Evolutionary conservation across 768 basidiomycete genomes (phyloP).

Genomic region (Clavaria fumosa): DNA sequence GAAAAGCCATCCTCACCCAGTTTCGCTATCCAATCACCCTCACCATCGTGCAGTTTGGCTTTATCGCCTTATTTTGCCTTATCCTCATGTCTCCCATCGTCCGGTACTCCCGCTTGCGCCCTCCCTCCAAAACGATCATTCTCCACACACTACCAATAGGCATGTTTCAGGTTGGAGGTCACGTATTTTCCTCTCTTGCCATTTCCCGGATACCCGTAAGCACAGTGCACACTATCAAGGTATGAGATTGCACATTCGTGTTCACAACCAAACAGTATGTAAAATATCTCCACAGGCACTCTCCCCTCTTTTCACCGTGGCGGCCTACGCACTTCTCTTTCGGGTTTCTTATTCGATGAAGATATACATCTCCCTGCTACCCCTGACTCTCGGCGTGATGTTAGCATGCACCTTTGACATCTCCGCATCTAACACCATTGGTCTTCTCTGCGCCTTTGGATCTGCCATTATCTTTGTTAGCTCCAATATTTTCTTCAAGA

Average conservation of each 20-base stretch:
- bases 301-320: conserved; percentile 93
- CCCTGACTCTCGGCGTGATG: conserved; percentile 94
- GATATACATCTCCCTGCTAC: conserved; percentile 89
- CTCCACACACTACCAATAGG: conserved; percentile 86
- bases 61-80: conserved; percentile 77
- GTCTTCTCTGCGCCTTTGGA: conserved; percentile 91
- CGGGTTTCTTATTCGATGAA: conserved; percentile 83
- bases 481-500: conserved; percentile 99
- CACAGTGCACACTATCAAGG: conserved; percentile 99
- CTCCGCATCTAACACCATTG: conserved; percentile 70
- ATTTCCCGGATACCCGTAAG: conserved; percentile 93
- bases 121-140: conserved; percentile 59
- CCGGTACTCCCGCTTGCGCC: conserved; percentile 50
- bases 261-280: background rate
- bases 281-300: conserved; percentile 45
- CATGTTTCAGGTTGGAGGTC: conserved; percentile 92
- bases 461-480: conserved; percentile 94
- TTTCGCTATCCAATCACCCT: conserved; percentile 94
- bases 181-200: conserved; percentile 95
- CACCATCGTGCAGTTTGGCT: conserved; percentile 95
- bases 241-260: conserved; percentile 20
- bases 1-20: conserved; percentile 84
- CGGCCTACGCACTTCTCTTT: conserved; percentile 87
- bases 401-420: conserved; percentile 90
- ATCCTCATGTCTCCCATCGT: conserved; percentile 67